phyloP scores from a whole-genome alignment of 2,329 filamentous ascomycete species.

The Neoarthrinium moseri region DNA sequence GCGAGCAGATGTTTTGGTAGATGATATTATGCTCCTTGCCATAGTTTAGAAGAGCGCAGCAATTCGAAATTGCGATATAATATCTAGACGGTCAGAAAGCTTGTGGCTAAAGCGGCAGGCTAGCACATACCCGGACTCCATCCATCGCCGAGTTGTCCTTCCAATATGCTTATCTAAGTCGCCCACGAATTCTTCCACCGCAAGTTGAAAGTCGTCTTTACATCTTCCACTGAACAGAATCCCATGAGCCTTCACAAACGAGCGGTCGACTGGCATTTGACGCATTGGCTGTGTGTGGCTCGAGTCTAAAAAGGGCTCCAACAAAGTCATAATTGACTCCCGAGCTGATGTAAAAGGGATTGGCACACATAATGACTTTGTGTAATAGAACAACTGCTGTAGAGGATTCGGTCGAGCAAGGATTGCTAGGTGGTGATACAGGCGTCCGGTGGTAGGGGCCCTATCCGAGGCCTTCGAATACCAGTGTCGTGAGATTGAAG shows the following conservation, averaged over 20 bases:
- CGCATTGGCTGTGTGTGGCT: slow-evolving; percentile 28
- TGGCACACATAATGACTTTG: slow-evolving; percentile 67
- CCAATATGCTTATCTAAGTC: slow-evolving; percentile 58
- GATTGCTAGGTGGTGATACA: slow-evolving; percentile 84
- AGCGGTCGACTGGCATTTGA: slow-evolving; percentile 49
- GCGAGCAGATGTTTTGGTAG: slow-evolving; percentile 35
- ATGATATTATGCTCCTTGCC: slow-evolving; percentile 48
- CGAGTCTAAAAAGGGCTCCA: slow-evolving; percentile 53
- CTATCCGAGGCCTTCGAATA: slow-evolving; percentile 80
- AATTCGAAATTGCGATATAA: slow-evolving; percentile 56
- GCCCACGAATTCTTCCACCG: slow-evolving; percentile 47
- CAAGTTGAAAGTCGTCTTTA: slow-evolving; percentile 42
- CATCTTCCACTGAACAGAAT: slow-evolving; percentile 58
- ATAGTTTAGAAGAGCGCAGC: slow-evolving; percentile 51
- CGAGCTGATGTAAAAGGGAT: slow-evolving; percentile 65
- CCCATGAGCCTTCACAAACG: slow-evolving; percentile 63
- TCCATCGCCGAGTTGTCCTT: slow-evolving; percentile 48
- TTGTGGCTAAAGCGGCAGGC: too few species aligned
- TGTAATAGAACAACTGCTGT: slow-evolving; percentile 71
- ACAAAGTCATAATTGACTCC: slow-evolving; percentile 68
- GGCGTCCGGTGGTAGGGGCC: slow-evolving; percentile 69
- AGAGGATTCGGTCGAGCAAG: slow-evolving; percentile 67
- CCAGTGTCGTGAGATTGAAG: slow-evolving; percentile 76
- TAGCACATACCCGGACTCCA: slow-evolving; percentile 46
- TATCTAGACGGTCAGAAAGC: too few species aligned